Percentiles rank a stretch among this genome's conserved stretches.
phyloP scores from a whole-genome alignment of 2,329 filamentous ascomycete species.

The Microdochium trichocladiopsis region DNA sequence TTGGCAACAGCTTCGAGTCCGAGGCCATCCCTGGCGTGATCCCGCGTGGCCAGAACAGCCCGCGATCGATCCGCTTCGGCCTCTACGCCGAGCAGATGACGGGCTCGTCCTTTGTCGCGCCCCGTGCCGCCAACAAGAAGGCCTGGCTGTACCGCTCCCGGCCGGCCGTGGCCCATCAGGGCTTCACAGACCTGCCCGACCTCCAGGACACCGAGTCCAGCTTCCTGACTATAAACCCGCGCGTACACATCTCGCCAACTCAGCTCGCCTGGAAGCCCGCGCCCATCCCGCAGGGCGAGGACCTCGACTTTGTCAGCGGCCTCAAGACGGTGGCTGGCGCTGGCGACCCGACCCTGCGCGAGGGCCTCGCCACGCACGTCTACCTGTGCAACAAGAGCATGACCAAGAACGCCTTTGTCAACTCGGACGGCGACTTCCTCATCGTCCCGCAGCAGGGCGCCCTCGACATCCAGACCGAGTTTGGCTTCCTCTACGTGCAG shows the following conservation, averaged over 20 bases:
- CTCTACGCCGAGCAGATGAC: conserved; percentile 41
- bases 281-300: conserved; percentile 14
- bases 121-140: conserved; percentile 19
- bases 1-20: conserved; percentile 40
- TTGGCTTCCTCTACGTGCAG: conserved; percentile 56
- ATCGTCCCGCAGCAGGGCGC: conserved; percentile 59
- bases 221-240: conserved; percentile 37
- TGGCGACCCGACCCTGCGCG: conserved; percentile 39
- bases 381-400: conserved; percentile 40
- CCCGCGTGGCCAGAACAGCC: conserved; percentile 36
- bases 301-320: conserved; percentile 37
- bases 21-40: conserved; percentile 38
- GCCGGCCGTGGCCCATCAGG: conserved; percentile 23
- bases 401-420: conserved; percentile 39
- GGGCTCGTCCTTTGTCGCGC: conserved; percentile 27
- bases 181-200: conserved; percentile 12
- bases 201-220: conserved; percentile 29
- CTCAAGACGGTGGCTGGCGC: conserved; percentile 40
- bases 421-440: conserved; percentile 60
- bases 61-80: conserved; percentile 32
- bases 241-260: conserved; percentile 35
- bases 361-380: conserved; percentile 41
- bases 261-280: conserved; percentile 44
- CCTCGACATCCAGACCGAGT: conserved; percentile 62
- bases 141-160: conserved; percentile 26